phyloP scores from a whole-genome alignment of 129 eudicot genomes.

The Deinandra increscens region DNA sequence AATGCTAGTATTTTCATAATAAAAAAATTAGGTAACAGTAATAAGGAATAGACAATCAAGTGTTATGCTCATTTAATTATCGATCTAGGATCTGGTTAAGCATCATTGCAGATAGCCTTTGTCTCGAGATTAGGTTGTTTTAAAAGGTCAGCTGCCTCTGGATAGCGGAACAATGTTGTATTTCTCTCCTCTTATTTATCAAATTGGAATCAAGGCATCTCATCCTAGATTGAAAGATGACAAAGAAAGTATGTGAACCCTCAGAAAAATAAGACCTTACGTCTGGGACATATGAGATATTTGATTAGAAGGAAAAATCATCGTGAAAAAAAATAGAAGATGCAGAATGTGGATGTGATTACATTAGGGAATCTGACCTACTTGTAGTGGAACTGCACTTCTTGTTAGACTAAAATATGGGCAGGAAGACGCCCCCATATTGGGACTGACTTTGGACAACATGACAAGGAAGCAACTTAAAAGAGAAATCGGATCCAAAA shows the following conservation, averaged over 20 bases:
- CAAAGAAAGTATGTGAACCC: neutral
- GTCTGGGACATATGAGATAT: neutral
- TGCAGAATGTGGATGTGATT: neutral
- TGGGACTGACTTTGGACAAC: neutral
- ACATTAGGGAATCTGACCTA: neutral
- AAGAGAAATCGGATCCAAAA: neutral
- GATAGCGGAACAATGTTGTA: neutral
- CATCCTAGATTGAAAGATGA: neutral
- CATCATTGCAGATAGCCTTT: neutral
- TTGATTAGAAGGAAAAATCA: neutral
- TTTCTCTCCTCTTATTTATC: neutral
- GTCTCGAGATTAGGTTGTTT: neutral
- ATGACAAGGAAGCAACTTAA: neutral
- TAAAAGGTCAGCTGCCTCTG: neutral
- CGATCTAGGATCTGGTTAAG: neutral
- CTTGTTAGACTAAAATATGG: neutral
- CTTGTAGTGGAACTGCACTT: neutral
- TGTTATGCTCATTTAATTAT: neutral
- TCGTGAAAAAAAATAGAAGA: neutral
- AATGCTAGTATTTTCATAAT: neutral
- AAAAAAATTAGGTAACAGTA: neutral
- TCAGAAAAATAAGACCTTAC: neutral
- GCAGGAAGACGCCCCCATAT: neutral
- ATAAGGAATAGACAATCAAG: neutral
- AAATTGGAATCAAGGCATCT: neutral